A percentile compares a stretch with the other conserved stretches of the same genome.
Conservation (phyloP, 2,329 filamentous ascomycete species). For the Apiospora marii region DNA sequence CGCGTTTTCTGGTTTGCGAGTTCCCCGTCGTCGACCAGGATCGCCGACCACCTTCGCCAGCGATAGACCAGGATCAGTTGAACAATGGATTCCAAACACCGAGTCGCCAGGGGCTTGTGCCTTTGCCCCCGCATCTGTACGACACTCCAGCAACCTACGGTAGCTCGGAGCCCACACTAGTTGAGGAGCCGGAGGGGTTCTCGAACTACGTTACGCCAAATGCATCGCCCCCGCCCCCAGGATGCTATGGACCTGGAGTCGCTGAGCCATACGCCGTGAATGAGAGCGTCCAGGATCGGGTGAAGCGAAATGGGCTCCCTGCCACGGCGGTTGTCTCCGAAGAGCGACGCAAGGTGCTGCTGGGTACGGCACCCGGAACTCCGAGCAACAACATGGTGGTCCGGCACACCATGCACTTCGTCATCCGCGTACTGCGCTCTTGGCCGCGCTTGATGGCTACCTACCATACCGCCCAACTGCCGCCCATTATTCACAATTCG, state of each 20-base stretch:
- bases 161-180: background rate
- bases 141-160: background rate
- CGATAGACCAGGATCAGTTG: background rate
- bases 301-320: background rate
- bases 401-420: slow-evolving; percentile 29
- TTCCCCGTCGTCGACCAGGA: background rate
- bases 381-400: slow-evolving; percentile 16
- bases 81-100: background rate
- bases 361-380: background rate
- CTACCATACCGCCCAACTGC: slow-evolving; percentile 25
- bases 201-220: background rate
- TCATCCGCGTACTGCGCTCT: slow-evolving; percentile 29
- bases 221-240: background rate
- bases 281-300: background rate
- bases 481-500: slow-evolving; percentile 31
- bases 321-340: background rate
- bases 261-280: background rate
- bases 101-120: background rate
- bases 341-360: background rate
- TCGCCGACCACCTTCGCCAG: background rate
- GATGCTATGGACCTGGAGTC: background rate
- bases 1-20: background rate
- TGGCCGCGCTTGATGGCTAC: slow-evolving; percentile 31
- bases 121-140: background rate
- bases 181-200: background rate